Conservation (phyloP, 2,329 filamentous ascomycete genomes). For the Exophiala sp. region DNA sequence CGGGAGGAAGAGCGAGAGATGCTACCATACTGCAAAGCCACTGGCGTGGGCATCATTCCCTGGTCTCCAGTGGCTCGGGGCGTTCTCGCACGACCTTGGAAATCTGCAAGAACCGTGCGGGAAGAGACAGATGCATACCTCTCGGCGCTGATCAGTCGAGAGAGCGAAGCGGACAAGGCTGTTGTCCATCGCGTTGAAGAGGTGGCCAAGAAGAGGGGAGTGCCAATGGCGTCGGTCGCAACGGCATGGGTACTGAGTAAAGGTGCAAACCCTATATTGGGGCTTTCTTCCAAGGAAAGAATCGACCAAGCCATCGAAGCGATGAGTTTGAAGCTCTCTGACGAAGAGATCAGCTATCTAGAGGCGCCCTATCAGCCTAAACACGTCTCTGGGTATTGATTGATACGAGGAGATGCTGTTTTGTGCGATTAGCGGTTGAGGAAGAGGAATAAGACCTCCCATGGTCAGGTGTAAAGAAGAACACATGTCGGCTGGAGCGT, state of each 20-base stretch:
- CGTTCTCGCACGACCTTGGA: slow-evolving; percentile 34
- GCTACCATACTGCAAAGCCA: slow-evolving; percentile 45
- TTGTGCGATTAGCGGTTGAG: no score
- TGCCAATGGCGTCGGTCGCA: slow-evolving; percentile 58
- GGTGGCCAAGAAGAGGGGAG: slow-evolving; percentile 50
- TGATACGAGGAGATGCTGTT: no score
- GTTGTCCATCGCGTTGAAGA: slow-evolving; percentile 54
- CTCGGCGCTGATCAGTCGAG: slow-evolving; percentile 38
- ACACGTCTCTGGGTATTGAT: slow-evolving; percentile 16
- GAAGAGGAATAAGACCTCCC: no score
- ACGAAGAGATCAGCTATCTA: slow-evolving; percentile 55
- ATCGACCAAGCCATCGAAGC: slow-evolving; percentile 54
- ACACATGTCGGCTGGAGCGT: no score
- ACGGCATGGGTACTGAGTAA: slow-evolving; percentile 56
- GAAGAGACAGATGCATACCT: slow-evolving; percentile 38
- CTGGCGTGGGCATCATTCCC: slow-evolving; percentile 45
- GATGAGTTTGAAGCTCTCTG: slow-evolving; percentile 43
- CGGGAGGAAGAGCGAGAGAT: slow-evolving; percentile 54
- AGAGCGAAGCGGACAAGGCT: slow-evolving; percentile 44
- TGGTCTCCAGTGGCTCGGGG: slow-evolving; percentile 32
- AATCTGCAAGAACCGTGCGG: slow-evolving; percentile 38
- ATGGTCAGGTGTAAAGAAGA: no score
- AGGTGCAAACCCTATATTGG: slow-evolving; percentile 53
- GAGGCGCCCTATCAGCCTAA: slow-evolving; percentile 58
- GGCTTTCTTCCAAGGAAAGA: slow-evolving; percentile 51